Evolutionary conservation across 192 early-diverging fungal species (phyloP).

Genomic region (Oehlia diaphana): DNA sequence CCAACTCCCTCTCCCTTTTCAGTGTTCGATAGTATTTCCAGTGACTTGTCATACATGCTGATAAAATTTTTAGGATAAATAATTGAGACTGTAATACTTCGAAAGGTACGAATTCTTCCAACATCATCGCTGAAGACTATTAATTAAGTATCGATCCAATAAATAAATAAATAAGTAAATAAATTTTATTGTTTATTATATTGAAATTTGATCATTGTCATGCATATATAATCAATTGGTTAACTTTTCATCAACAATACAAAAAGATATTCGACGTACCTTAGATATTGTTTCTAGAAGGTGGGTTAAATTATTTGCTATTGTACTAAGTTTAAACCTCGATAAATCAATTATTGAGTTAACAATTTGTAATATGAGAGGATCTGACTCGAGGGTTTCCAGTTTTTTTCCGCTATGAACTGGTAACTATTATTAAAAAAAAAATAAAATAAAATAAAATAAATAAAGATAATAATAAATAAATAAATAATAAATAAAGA

Average conservation of each 20-base stretch:
- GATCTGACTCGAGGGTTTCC: conserved; percentile 69
- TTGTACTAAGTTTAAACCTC: conserved; percentile 68
- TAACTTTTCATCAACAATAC: conserved; percentile 16
- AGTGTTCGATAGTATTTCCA: conserved; percentile 74
- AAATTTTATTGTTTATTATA: no score
- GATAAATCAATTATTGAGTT: conserved; percentile 75
- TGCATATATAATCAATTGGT: no score
- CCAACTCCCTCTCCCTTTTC: conserved; percentile 44
- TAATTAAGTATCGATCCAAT: no score
- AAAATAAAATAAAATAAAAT: background rate
- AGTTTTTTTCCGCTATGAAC: conserved; percentile 67
- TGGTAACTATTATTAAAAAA: conserved; percentile 58
- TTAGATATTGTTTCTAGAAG: conserved; percentile 75
- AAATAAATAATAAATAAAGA: no score
- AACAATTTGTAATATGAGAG: conserved; percentile 78
- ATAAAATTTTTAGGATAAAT: conserved; percentile 78
- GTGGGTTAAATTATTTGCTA: conserved; percentile 65
- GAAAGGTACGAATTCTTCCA: conserved; percentile 58
- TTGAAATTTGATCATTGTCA: no score
- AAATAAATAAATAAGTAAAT: no score
- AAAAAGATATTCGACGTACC: conserved; percentile 36
- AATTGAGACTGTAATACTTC: conserved; percentile 85
- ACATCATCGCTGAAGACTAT: conserved; percentile 43
- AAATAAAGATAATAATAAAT: background rate
- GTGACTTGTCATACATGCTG: conserved; percentile 82